Evolutionary conservation across 805 yeast species (phyloP).

Genomic region (Blastobotrys robertii): DNA sequence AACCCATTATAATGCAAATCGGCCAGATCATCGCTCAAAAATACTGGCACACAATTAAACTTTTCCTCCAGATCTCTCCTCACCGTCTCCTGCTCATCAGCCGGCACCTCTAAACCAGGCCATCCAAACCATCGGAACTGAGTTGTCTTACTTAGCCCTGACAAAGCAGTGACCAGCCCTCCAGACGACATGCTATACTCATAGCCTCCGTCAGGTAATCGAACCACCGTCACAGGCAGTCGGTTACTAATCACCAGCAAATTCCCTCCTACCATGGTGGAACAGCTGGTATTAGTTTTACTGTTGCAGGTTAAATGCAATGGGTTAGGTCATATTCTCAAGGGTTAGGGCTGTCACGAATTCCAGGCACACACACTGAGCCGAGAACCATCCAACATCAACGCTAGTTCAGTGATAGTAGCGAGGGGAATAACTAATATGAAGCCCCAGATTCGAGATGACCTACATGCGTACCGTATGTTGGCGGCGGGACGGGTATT

Average conservation of each 20-base stretch:
- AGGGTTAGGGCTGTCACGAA: too few species aligned
- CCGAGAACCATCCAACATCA: too few species aligned
- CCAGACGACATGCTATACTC: conserved; percentile 92
- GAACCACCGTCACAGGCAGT: conserved; percentile 83
- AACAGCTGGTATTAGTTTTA: too few species aligned
- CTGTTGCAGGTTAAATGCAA: too few species aligned
- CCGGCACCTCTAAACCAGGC: conserved; percentile 90
- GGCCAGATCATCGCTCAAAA: conserved; percentile 78
- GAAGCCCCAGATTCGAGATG: too few species aligned
- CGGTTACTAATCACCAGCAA: conserved; percentile 91
- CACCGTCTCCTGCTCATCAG: conserved; percentile 58
- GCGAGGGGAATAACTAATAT: too few species aligned
- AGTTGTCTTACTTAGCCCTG: conserved; percentile 74
- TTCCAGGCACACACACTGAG: too few species aligned
- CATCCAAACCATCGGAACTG: conserved; percentile 97
- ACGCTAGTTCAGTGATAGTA: too few species aligned
- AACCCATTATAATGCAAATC: conserved; percentile 96
- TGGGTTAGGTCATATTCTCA: too few species aligned
- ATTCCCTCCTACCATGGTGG: conserved; percentile 38
- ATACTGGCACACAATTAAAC: conserved; percentile 86
- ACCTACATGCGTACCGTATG: too few species aligned
- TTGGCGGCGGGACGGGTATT: too few species aligned
- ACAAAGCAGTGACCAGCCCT: conserved; percentile 91
- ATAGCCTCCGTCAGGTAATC: conserved; percentile 53
- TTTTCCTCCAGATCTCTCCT: conserved; percentile 59